Base-by-base conservation (phyloP, 2,329 filamentous ascomycete genomes). In the Podosphaera xanthii region DNA sequence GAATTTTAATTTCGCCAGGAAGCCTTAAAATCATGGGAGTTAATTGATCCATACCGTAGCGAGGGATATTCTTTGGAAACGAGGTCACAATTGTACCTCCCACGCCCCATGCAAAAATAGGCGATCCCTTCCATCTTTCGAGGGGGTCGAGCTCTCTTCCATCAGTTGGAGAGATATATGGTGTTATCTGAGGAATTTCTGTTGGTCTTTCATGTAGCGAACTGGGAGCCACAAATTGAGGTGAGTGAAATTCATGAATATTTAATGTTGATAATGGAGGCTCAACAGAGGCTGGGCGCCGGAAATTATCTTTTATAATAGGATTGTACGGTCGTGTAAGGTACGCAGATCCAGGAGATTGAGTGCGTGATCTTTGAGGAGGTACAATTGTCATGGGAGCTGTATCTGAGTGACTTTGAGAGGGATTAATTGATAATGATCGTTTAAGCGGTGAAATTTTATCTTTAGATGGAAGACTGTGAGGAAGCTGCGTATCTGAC, bases 91-190 rank as follows among this genome's bases (percentile, higher is more conserved):
- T 74, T 1, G 80, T 79, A 10, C 92, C 92, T 30, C 89, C 90
- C 56, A 94, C 82, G 2, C 88, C 89, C 84, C 94, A 98, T 0
- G 79, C 80, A 66, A 97, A 84, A 10, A 95, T 78, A 0, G 94
- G 92, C 10, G 81, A 79, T 2, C 94, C 94, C 71, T 86, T 89
- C 92, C 92, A 98, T 64, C 92, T 78, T 69, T 94, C 79, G 5
- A 98, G 74, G 1, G 83, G 81, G 71, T 98, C 92, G 22, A 81
- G 72, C 66, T 85, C 80, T 30, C 79, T 77, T 1, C 82, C 82
- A 68, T 85, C 81, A 1, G 76, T 82, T 1, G 82, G 82, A 7
- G 77, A 72, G 44, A 84, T 74, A 63, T 82, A 75, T 64, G 80
- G 79, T 57, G 82, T 69, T 35, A 72, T 73, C 22, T 48, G 44